Conservation (phyloP, 192 early-diverging fungal genomes). For the Chytriomyces confervae region DNA sequence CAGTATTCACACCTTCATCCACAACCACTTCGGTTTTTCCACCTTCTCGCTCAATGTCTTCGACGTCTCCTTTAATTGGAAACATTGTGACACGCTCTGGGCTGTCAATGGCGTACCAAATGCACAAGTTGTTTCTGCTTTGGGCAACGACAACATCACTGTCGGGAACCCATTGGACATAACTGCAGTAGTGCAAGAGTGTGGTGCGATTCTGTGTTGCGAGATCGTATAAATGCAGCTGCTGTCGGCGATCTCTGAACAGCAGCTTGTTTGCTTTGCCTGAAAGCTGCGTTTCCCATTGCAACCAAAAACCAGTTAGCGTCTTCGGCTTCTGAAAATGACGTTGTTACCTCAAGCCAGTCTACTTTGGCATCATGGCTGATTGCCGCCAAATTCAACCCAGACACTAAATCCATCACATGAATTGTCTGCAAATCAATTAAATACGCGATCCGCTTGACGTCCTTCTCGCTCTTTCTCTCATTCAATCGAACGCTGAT, state of each 20-base stretch:
- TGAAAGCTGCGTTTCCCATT: constrained; percentile 48
- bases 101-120: constrained; percentile 70
- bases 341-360: constrained; percentile 60
- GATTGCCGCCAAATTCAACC: constrained; percentile 52
- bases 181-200: constrained; percentile 64
- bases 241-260: constrained; percentile 63
- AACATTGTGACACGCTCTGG: constrained; percentile 71
- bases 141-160: constrained; percentile 71
- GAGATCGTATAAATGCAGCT: constrained; percentile 68
- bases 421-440: constrained; percentile 67
- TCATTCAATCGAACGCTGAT: constrained; percentile 70
- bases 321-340: background rate
- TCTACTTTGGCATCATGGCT: constrained; percentile 64
- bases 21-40: constrained; percentile 71
- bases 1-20: constrained; percentile 71
- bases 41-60: constrained; percentile 66
- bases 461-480: constrained; percentile 57
- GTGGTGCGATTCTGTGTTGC: constrained; percentile 53
- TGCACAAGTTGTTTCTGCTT: constrained; percentile 63
- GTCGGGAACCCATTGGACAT: constrained; percentile 72
- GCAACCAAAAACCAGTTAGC: background rate
- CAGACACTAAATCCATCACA: constrained; percentile 59
- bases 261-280: constrained; percentile 69
- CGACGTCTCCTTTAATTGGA: constrained; percentile 71
- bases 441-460: constrained; percentile 65